phyloP scores from a whole-genome alignment of 768 basidiomycete genomes.

The Rhizopogon rudus region DNA sequence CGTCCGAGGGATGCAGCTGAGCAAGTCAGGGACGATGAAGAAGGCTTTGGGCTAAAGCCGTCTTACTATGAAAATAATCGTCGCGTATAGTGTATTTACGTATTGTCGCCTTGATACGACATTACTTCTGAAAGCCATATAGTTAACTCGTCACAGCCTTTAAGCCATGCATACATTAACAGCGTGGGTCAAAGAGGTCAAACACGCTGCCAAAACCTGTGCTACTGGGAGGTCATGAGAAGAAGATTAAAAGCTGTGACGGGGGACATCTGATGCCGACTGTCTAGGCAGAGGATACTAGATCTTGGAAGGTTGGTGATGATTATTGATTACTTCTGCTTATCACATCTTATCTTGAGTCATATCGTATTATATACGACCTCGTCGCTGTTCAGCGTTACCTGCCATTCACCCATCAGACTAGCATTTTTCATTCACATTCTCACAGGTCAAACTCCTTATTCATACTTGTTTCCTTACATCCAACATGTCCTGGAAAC shows the following conservation, averaged over 20 bases:
- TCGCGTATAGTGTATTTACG: not conserved
- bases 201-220: not conserved
- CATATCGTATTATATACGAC: not conserved
- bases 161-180: not conserved
- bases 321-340: not conserved
- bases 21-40: not conserved
- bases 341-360: slow-evolving; percentile 4
- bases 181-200: not conserved
- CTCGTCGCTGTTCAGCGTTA: not conserved
- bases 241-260: not conserved
- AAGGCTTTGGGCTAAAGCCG: not conserved
- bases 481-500: slow-evolving; percentile 53
- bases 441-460: not conserved
- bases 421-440: not conserved
- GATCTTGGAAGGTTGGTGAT: not conserved
- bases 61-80: not conserved
- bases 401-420: not conserved
- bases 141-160: not conserved
- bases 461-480: not conserved
- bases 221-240: not conserved
- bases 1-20: too few species aligned
- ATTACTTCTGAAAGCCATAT: not conserved
- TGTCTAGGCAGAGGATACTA: not conserved
- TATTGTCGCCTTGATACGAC: not conserved
- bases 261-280: not conserved